Conservation (phyloP, 108 stramenopile species). For the Parietichytrium sp. region DNA sequence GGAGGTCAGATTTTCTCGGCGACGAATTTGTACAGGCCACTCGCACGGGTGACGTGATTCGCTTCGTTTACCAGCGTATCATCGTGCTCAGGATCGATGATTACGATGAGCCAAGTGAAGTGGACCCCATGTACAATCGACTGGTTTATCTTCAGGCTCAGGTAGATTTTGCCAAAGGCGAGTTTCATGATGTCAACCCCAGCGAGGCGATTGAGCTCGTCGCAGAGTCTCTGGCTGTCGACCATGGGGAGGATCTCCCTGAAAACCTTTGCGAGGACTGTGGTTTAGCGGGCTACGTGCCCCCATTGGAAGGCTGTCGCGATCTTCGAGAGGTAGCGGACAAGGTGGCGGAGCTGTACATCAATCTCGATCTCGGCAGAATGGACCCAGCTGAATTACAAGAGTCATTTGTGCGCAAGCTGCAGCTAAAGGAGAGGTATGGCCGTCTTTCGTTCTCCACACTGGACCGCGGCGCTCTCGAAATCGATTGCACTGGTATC, state of each 20-base stretch:
- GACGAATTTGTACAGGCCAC: conserved; percentile 64
- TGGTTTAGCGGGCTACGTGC: neutral
- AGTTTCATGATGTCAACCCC: conserved; percentile 39
- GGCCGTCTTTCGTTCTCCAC: conserved; percentile 34
- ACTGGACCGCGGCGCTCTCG: conserved; percentile 19
- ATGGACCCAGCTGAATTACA: conserved; percentile 62
- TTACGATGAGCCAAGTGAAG: neutral
- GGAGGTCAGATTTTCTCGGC: conserved; percentile 63
- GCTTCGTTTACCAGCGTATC: conserved; percentile 69
- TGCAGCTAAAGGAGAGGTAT: neutral
- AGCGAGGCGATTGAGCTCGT: neutral
- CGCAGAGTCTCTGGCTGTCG: neutral
- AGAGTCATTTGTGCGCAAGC: conserved; percentile 35
- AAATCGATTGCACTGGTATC: conserved; percentile 60
- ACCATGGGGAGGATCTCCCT: neutral
- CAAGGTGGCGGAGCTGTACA: neutral
- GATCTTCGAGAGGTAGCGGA: neutral
- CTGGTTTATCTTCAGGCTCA: conserved; percentile 68
- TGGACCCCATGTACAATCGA: conserved; percentile 44
- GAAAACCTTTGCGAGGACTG: neutral
- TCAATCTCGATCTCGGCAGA: neutral
- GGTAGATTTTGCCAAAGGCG: conserved; percentile 60
- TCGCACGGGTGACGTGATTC: conserved; percentile 60
- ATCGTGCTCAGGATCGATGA: conserved; percentile 51
- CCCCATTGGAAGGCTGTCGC: no score